Percentiles rank a stretch among this genome's conserved stretches.
Evolutionary conservation across 148 eudicot genomes (phyloP).

Genomic region (Salicornia ramosissima): DNA sequence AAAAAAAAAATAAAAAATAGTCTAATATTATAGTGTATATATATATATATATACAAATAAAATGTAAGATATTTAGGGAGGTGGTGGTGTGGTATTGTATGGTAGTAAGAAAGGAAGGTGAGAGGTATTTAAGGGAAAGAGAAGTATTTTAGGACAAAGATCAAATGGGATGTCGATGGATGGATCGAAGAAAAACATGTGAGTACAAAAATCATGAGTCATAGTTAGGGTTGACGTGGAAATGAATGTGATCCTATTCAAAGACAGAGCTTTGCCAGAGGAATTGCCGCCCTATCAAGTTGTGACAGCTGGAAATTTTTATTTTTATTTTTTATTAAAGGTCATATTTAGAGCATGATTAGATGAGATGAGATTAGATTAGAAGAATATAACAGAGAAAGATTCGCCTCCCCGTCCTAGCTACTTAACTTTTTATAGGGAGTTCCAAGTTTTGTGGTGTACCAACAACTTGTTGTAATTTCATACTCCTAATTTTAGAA

Average conservation of each 20-base stretch:
- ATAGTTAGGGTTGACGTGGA: constrained; percentile 10
- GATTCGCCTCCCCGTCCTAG: too few species aligned
- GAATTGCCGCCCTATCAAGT: background rate
- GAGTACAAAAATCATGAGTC: background rate
- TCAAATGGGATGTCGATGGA: background rate
- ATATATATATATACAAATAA: background rate
- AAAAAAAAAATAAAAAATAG: too few species aligned
- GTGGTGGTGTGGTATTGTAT: background rate
- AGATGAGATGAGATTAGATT: too few species aligned
- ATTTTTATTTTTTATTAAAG: too few species aligned
- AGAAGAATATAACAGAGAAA: too few species aligned
- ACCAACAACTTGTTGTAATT: background rate
- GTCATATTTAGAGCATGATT: background rate
- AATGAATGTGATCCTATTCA: constrained; percentile 13
- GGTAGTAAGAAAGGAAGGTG: background rate
- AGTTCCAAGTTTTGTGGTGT: constrained; percentile 11
- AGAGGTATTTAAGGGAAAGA: background rate
- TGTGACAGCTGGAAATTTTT: background rate
- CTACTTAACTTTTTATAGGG: too few species aligned
- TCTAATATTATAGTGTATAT: background rate
- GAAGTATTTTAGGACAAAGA: background rate
- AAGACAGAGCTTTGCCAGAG: background rate
- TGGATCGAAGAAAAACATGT: background rate
- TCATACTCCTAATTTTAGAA: background rate
- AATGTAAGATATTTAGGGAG: too few species aligned